These are phyloP conservation scores for Fusarium longipes DNA, from an alignment of 2,329 filamentous ascomycete genomes.

Conservation along the genomic window DNA sequence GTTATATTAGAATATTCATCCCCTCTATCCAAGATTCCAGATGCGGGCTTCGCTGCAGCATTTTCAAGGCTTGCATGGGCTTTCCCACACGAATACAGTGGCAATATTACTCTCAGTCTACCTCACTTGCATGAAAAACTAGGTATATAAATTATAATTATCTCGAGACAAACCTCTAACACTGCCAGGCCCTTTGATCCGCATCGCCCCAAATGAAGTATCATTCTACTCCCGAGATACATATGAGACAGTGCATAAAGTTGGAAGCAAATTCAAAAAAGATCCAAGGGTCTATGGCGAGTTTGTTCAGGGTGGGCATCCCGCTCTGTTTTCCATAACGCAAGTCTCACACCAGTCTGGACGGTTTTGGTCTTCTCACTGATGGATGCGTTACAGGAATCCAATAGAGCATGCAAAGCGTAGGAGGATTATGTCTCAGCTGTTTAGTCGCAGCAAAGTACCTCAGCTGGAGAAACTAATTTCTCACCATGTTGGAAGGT, in stretches of 20 bases:
- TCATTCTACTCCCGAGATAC: too few species aligned
- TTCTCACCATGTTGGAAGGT: constrained; percentile 33
- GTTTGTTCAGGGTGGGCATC: constrained; percentile 46
- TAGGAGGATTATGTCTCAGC: constrained; percentile 46
- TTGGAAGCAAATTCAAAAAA: constrained; percentile 41
- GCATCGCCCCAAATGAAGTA: too few species aligned
- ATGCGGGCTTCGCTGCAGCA: constrained; percentile 30
- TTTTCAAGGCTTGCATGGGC: constrained; percentile 42
- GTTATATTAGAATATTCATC: constrained; percentile 1
- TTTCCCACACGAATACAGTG: constrained; percentile 39
- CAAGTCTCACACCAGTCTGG: not conserved
- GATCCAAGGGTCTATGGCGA: constrained; percentile 46
- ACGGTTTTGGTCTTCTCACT: not conserved
- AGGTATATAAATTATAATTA: not conserved
- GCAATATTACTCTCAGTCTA: constrained; percentile 37
- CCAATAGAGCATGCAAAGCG: constrained; percentile 45
- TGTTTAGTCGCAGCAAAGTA: constrained; percentile 46
- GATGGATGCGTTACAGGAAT: constrained; percentile 30
- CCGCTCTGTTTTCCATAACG: constrained; percentile 47
- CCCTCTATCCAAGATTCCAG: constrained; percentile 34
- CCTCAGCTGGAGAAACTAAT: constrained; percentile 42
- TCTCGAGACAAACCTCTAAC: not conserved
- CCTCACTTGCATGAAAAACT: constrained; percentile 38
- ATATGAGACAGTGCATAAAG: constrained; percentile 43
- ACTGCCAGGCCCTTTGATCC: constrained; percentile 34